Evolutionary conservation across 1,284 basidiomycete species (phyloP).

Genomic region (Ganoderma leucocontextum): DNA sequence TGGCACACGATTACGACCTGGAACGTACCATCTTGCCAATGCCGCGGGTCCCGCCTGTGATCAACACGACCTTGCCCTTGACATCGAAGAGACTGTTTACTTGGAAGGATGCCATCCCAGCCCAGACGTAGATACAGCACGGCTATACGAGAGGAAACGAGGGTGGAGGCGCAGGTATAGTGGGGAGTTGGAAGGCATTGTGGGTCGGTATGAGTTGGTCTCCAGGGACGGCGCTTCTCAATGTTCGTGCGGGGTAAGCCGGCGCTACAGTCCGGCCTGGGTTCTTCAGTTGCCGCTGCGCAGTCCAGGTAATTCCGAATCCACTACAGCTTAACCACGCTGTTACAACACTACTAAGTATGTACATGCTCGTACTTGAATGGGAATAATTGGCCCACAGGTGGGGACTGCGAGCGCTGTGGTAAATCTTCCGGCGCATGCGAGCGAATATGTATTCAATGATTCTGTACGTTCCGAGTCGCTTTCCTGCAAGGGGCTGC

Average conservation of each 20-base stretch:
- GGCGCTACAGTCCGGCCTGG: background rate
- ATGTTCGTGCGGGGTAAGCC: background rate
- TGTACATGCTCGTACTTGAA: too few relatives aligned
- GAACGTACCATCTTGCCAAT: conserved; percentile 70
- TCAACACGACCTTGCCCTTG: conserved; percentile 66
- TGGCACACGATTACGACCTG: background rate
- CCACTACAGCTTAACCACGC: too few relatives aligned
- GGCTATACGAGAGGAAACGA: background rate
- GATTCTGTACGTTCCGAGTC: too few relatives aligned
- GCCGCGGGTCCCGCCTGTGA: conserved; percentile 78
- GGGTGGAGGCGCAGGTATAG: background rate
- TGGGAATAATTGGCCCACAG: too few relatives aligned
- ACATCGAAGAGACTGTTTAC: conserved; percentile 62
- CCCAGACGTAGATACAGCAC: background rate
- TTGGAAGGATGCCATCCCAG: conserved; percentile 50
- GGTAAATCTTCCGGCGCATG: too few relatives aligned
- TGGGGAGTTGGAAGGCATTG: background rate
- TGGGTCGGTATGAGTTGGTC: background rate
- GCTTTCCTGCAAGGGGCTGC: too few relatives aligned
- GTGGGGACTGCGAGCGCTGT: too few relatives aligned
- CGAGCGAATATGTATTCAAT: too few relatives aligned
- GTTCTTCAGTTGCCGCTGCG: background rate
- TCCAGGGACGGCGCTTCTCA: background rate
- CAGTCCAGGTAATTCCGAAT: background rate
- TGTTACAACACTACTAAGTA: too few relatives aligned